A percentile compares a stretch with the other conserved stretches of the same genome.
phyloP scores from a whole-genome alignment of 140 eudicot species.

The Stevia rebaudiana region DNA sequence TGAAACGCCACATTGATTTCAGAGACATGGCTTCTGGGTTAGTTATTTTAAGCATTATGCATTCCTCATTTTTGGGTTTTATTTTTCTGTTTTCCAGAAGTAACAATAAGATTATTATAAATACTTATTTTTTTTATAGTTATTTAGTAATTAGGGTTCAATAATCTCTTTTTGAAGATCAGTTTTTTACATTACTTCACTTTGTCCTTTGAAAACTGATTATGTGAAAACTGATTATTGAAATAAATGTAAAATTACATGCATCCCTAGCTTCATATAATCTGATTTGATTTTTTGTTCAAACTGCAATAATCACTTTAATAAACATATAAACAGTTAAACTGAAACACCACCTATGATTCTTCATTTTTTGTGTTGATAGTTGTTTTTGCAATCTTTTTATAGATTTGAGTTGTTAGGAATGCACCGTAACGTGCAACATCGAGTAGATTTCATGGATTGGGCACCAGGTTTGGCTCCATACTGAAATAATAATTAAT shows the following conservation, averaged over 20 bases:
- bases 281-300: neutral
- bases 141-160: neutral
- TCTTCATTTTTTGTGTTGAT: neutral
- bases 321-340: too few species aligned
- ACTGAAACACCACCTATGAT: neutral
- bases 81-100: neutral
- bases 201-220: neutral
- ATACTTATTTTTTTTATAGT: neutral
- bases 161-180: constrained; percentile 3
- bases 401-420: constrained; percentile 74
- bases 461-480: constrained; percentile 96
- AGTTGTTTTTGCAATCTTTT: neutral
- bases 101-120: neutral
- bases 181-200: neutral
- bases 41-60: constrained; percentile 21
- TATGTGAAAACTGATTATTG: neutral
- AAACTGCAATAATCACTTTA: neutral
- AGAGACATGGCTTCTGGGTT: constrained; percentile 88
- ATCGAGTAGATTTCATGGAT: constrained; percentile 91
- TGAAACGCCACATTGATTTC: constrained; percentile 50
- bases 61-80: neutral
- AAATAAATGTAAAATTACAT: neutral
- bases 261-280: neutral
- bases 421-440: constrained; percentile 84
- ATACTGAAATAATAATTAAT: neutral